These are phyloP conservation scores for Spergularia bocconei DNA, from an alignment of 148 eudicot species.

Conservation along the genomic window DNA sequence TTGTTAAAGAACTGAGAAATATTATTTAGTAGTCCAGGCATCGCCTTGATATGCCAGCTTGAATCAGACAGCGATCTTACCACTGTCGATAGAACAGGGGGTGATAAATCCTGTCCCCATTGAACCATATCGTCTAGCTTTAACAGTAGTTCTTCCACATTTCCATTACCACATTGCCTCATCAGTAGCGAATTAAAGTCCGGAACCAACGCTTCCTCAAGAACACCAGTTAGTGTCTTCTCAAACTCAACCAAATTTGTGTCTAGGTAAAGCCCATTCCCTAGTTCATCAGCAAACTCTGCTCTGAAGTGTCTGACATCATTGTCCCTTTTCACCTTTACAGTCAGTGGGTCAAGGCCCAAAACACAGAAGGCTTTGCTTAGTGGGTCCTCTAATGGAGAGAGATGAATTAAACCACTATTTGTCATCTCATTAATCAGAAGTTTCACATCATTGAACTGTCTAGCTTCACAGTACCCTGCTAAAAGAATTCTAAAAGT, in stretches of 20 bases:
- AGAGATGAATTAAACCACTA: conserved; percentile 38
- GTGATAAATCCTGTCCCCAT: conserved; percentile 74
- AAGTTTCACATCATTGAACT: conserved; percentile 53
- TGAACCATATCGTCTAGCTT: conserved; percentile 52
- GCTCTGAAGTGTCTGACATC: conserved; percentile 40
- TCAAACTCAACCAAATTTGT: conserved; percentile 58
- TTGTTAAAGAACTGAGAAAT: conserved; percentile 29
- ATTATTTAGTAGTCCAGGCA: conserved; percentile 37
- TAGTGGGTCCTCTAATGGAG: conserved; percentile 53
- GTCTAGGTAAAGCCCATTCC: conserved; percentile 88
- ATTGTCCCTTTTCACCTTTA: conserved; percentile 75
- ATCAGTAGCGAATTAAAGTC: conserved; percentile 49
- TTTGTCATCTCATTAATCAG: conserved; percentile 44
- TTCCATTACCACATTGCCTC: conserved; percentile 30
- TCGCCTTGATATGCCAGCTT: conserved; percentile 26
- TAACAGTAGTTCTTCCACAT: conserved; percentile 29
- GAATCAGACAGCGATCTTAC: conserved; percentile 38
- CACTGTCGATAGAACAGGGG: conserved; percentile 38
- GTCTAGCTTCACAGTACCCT: conserved; percentile 62
- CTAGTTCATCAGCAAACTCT: conserved; percentile 64
- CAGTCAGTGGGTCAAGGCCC: conserved; percentile 49
- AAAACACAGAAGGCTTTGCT: conserved; percentile 53
- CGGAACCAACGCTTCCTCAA: conserved; percentile 58
- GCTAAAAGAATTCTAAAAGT: conserved; percentile 70
- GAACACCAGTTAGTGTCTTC: conserved; percentile 38